Base-by-base conservation (phyloP, 768 basidiomycete genomes). In the Mycena amicta region DNA sequence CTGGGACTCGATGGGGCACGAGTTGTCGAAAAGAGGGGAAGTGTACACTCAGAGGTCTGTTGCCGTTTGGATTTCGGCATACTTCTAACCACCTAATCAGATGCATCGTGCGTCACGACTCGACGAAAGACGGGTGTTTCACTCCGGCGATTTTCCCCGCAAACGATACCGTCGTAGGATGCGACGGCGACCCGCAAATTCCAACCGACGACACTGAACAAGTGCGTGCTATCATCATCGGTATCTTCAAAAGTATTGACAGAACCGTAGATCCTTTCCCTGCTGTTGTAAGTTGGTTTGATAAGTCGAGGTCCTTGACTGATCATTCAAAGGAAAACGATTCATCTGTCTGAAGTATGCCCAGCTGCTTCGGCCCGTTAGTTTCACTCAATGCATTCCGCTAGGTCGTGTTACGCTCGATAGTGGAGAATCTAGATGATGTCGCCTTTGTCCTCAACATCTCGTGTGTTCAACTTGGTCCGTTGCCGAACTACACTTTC, bases 31-130 rank as follows among this genome's bases (percentile, higher is more conserved):
- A 3, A 79, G 73, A 43, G 82, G 83, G 22, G 77, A 74, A 54
- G 82, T 83, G 58, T 90, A 90, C 56, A 72, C 72, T 27, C 70
- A 71, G 22, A 77, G 86, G 86, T 84, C n/a, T n/a, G n/a, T n/a
- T n/a, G n/a, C n/a, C n/a, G n/a, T n/a, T n/a, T n/a, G n/a, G n/a
- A n/a, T n/a, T n/a, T n/a, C n/a, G n/a, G n/a, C n/a, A n/a, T n/a
- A n/a, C n/a, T n/a, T n/a, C n/a, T n/a, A n/a, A n/a, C n/a, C n/a
- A n/a, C n/a, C n/a, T n/a, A n/a, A n/a, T n/a, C n/a, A 18, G 22
- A 52, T 46, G 8, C 18, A 22, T 23, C 43, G 8, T 5, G 13
- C 47, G 47, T 8, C 22, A 49, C 16, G 23, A 28, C 47, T 6
- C n/a, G 6, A 26, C 47, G 25, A 26, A 49, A 13, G 23, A 26